Evolutionary conservation across 75 land plant species (phyloP).

Genomic region (Sequoia sempervirens): DNA sequence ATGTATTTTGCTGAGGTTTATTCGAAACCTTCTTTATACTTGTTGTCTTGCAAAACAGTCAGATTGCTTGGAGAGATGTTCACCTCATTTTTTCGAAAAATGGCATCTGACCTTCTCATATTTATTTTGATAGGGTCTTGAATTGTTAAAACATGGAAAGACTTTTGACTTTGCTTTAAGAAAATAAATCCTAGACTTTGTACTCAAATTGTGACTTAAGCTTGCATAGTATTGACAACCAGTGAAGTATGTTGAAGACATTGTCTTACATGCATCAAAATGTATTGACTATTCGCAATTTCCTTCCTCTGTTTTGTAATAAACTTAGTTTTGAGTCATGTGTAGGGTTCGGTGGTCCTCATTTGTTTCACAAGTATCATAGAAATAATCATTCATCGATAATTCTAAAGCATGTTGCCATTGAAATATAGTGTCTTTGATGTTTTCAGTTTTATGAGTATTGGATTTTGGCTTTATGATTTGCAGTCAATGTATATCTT

Average conservation of each 20-base stretch:
- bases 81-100: slow-evolving; percentile 12
- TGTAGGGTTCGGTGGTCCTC: no score
- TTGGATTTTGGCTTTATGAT: no score
- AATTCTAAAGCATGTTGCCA: no score
- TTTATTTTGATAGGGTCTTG: slow-evolving; percentile 19
- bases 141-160: slow-evolving; percentile 7
- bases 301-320: no score
- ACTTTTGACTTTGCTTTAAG: slow-evolving; percentile 13
- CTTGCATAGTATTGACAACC: slow-evolving; percentile 10
- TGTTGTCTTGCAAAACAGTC: not conserved
- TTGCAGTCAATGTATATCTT: no score
- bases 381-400: no score
- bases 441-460: no score
- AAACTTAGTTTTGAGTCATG: no score
- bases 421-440: no score
- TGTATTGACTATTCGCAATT: not conserved
- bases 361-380: no score
- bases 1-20: slow-evolving; percentile 16
- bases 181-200: slow-evolving; percentile 23
- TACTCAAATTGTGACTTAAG: slow-evolving; percentile 23
- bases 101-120: slow-evolving; percentile 5
- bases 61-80: slow-evolving; percentile 8
- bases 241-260: not conserved
- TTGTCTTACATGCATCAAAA: not conserved
- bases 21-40: not conserved